Evolutionary conservation across 495 filamentous ascomycete species (phyloP).

Genomic region (Penicillium samsonianum): DNA sequence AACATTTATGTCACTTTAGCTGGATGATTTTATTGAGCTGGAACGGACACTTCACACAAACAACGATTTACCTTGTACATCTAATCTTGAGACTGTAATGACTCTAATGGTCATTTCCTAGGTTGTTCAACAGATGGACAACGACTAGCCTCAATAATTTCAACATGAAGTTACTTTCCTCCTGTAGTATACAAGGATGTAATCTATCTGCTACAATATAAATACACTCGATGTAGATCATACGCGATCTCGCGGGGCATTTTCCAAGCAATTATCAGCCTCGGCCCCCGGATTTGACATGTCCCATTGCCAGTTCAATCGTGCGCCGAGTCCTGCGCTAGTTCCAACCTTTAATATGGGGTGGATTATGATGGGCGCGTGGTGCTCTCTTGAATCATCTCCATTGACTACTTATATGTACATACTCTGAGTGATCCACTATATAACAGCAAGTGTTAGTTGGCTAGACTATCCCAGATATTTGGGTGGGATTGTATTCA

Average conservation of each 20-base stretch:
- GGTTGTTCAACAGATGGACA: background rate
- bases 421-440: too few relatives aligned
- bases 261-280: background rate
- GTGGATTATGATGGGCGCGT: background rate
- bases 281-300: background rate
- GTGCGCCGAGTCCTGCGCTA: background rate
- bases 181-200: background rate
- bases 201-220: background rate
- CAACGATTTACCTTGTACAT: background rate
- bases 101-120: background rate
- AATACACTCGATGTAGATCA: too few relatives aligned
- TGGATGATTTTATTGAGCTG: background rate
- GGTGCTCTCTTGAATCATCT: background rate
- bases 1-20: background rate
- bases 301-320: background rate
- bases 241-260: background rate
- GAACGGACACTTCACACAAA: background rate
- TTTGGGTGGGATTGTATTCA: too few relatives aligned
- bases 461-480: too few relatives aligned
- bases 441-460: too few relatives aligned
- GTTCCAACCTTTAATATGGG: background rate
- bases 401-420: background rate
- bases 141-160: background rate
- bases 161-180: too few relatives aligned
- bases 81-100: background rate